Evolutionary conservation across 2,329 filamentous ascomycete genomes (phyloP), one percentile per base, ranked within the genome.

Genomic region (Lasiodiplodia sp.): DNA sequence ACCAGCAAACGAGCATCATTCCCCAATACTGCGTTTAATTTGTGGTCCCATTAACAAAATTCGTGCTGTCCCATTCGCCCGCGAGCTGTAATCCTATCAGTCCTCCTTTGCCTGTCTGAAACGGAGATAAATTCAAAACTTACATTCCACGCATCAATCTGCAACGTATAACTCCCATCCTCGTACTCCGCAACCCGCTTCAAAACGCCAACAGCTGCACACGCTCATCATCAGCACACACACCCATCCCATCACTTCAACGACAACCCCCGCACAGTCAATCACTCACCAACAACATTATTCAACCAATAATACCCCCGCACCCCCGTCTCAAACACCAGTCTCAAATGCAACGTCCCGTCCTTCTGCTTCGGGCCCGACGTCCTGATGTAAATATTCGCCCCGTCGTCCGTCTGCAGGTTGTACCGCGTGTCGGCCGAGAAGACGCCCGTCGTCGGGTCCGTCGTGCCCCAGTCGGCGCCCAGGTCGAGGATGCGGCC

Each of bases 391-490:
- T 74, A 78, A 7, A 80, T 74, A 55, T 76, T 74, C 5, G 76
- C 74, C 0, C 78, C 77, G 37, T 80, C 78, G 55, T 80, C 69
- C 0, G 78, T 80, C 44, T 73, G 74, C 14, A 81, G 71, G 23
- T 79, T 78, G 67, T 81, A 80, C 16, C 79, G 71, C 8, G 79
- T 78, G 65, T 80, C 77, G 0, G 78, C 77, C 3, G 73, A 74
- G 66, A 78, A 75, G 12, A 76, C 63, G 5, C 74, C 75, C 0
- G 75, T 77, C 37, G 73, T 70, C 16, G 71, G 69, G 68, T 77
- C 75, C 1, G 73, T 75, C 23, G 78, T 68, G n/a, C 77, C 78
- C 78, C 78, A 81, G 65, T 81, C 79, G 14, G 78, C 78, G 56
- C 79, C 79, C 1, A 80, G 68, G 34, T 77, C 71, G 10, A 80